Evolutionary conservation across 2,329 filamentous ascomycete species (phyloP).

Genomic region (Colletotrichum sp.): DNA sequence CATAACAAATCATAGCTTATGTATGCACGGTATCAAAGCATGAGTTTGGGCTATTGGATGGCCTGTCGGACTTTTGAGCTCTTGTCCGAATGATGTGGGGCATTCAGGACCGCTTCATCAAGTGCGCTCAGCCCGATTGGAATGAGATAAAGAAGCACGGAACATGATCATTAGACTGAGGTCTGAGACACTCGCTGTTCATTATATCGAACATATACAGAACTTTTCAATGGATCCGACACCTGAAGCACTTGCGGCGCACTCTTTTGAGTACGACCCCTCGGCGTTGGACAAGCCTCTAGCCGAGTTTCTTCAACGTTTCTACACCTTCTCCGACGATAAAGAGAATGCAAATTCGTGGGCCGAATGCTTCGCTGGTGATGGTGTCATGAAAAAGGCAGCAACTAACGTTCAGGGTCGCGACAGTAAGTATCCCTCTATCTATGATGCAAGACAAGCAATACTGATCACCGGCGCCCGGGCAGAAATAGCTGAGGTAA

Average conservation of each 20-base stretch:
- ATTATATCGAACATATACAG: background rate
- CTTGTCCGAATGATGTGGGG: background rate
- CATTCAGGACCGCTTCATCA: background rate
- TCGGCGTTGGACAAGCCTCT: background rate
- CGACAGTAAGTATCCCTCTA: background rate
- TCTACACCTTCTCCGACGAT: background rate
- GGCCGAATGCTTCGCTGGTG: background rate
- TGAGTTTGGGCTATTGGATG: background rate
- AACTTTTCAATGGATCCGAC: background rate
- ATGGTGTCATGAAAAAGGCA: background rate
- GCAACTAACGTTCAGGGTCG: background rate
- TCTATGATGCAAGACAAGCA: background rate
- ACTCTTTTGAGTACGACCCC: background rate
- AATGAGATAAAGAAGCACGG: background rate
- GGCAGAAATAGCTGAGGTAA: background rate
- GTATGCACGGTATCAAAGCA: background rate
- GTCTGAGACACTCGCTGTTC: background rate
- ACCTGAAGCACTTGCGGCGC: background rate
- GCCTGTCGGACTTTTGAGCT: background rate
- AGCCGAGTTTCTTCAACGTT: background rate
- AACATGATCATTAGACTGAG: background rate
- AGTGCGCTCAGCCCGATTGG: background rate
- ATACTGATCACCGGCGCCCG: background rate
- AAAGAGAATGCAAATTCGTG: background rate
- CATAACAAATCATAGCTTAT: background rate